phyloP scores from a whole-genome alignment of 257 asterid species.

The Scutellaria baicalensis region DNA sequence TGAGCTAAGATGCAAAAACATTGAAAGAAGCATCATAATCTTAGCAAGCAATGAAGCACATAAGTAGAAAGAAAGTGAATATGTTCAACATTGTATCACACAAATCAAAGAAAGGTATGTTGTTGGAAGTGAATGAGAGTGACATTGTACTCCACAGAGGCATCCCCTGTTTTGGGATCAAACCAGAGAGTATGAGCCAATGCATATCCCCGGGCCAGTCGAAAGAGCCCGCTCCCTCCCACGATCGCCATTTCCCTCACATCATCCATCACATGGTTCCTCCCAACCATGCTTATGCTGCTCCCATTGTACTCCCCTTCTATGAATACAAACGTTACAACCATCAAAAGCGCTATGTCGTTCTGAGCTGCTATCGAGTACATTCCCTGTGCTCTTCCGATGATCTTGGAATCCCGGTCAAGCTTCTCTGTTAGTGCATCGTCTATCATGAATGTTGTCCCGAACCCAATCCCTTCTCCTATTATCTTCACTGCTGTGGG shows the following conservation, averaged over 20 bases:
- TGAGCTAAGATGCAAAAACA: too few species aligned
- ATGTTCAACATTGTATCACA: background rate
- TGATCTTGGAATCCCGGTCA: slow-evolving; percentile 16
- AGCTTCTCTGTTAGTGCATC: slow-evolving; percentile 18
- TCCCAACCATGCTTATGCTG: slow-evolving; percentile 30
- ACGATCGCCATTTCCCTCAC: slow-evolving; percentile 44
- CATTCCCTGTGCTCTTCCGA: slow-evolving; percentile 42
- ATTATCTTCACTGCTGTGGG: slow-evolving; percentile 27
- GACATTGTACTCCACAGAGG: slow-evolving; percentile 36
- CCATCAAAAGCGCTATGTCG: slow-evolving; percentile 25
- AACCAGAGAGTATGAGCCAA: slow-evolving; percentile 27
- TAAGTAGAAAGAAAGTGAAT: background rate
- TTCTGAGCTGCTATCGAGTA: slow-evolving; percentile 26
- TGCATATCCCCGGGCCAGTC: slow-evolving; percentile 38
- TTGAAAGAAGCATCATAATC: too few species aligned
- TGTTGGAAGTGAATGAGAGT: slow-evolving; percentile 14
- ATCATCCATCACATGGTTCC: slow-evolving; percentile 32
- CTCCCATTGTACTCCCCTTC: slow-evolving; percentile 33
- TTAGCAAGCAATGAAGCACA: background rate
- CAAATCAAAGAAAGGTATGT: background rate
- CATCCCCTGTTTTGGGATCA: slow-evolving; percentile 32
- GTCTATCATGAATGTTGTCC: slow-evolving; percentile 30
- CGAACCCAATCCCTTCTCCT: background rate
- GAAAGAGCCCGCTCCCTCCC: slow-evolving; percentile 38
- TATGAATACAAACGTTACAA: slow-evolving; percentile 15